Evolutionary conservation across 495 filamentous ascomycete species (phyloP), one percentile per base, ranked within the genome.

Genomic region (Parachaetomium inaequale): DNA sequence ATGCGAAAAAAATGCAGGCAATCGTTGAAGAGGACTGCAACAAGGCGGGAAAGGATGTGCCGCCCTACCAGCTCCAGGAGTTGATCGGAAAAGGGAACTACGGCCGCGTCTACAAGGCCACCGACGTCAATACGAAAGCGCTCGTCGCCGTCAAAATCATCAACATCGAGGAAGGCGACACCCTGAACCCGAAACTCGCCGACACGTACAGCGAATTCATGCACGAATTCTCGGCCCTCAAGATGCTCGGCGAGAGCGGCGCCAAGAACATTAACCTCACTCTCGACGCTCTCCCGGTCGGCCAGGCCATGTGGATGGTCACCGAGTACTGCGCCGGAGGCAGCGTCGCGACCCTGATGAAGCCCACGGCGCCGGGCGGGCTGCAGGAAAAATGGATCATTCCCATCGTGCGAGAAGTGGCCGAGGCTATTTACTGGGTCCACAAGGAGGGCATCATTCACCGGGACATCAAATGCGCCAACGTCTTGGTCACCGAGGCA

Each of bases 241-340:
- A 90, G 66, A 84, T 92, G 58, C 83, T 97, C 14, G 90, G 88
- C 68, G 90, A 94, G 63, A 84, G 84, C 52, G 88, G 88, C 25
- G 93, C 92, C 1, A 86, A 88, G 66, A 97, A 97, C 68, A 89
- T 98, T 73, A 98, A 96, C 68, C 85, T 88, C 58, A 84, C 96
- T 23, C 87, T 93, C 68, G 92, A 95, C 63, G 92, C 91, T 1
- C 85, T 96, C 47, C 86, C 91, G 1, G 87, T 96, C 29, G 90
- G 93, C 47, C 85, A 89, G 55, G 85, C 93, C 65, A 83, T 98
- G 75, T 98, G 94, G 94, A 87, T 98, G 74, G 87, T 97, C 59
- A 95, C 89, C 60, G 94, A 98, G 68, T 96, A 96, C 72, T 96
- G 92, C 65, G 92, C 91, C 28, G 94, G 94, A 59, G 94, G 94